Evolutionary conservation across 768 basidiomycete species (phyloP), one percentile per base, ranked within the genome.

Genomic region (Collybiopsis luxurians): DNA sequence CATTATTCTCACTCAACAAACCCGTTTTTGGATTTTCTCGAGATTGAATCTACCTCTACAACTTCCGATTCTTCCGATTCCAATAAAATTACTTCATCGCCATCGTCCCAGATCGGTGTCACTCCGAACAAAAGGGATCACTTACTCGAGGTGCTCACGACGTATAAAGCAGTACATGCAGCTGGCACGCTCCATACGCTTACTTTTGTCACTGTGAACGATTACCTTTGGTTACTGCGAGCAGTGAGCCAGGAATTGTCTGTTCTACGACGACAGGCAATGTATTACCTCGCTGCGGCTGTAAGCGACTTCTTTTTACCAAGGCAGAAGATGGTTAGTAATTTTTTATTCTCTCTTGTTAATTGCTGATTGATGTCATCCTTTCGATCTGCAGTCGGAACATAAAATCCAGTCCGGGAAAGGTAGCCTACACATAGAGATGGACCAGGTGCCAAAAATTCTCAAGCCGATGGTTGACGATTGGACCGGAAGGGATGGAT

Each of bases 341-440:
- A 53, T 23, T 48, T 38, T 36, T 45, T 28, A 24, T 40, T 27
- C 15, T n/a, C n/a, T n/a, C 34, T 59, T 0, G 21, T 11, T 15
- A 11, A 27, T 19, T 11, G 34, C n/a, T 53, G 26, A 58, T 40
- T 28, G 13, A 39, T 7, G 24, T 2, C 1, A 2, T 43, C 19
- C 21, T 17, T 28, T 50, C 36, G n/a, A n/a, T 28, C 9, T 10
- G 0, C 64, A 97, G 96, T 89, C 93, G 1, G 94, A 93, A 72
- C 97, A 99, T 74, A 99, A 99, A 75, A 98, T 99, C 36, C 96
- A 98, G 66, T 97, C 95, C 0, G 92, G 92, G 27, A 95, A 96
- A 67, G 96, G 95, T 1, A 95, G 88, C 61, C 75, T 98, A 24
- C 83, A 85, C 45, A 90, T 98, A 55, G 95, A 98, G 71, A 99